These are phyloP conservation scores for Aphanomyces invadans DNA, from an alignment of 352 stramenopile species.

Conservation along the genomic window DNA sequence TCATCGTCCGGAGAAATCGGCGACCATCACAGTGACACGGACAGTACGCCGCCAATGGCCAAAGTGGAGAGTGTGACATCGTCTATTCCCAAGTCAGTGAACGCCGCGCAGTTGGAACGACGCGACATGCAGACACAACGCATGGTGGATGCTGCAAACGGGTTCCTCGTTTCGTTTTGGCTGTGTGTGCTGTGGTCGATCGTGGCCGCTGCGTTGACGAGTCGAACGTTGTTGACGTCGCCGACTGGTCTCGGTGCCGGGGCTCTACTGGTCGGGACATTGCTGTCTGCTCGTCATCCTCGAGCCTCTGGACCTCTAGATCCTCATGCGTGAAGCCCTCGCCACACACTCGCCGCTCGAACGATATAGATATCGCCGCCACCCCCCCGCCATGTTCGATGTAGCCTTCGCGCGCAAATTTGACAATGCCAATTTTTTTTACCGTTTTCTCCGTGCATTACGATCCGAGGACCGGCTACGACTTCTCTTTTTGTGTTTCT, in stretches of 20 bases:
- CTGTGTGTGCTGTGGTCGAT: conserved; percentile 22
- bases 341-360: too few relatives aligned
- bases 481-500: conserved; percentile 19
- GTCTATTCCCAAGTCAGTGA: too few relatives aligned
- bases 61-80: not conserved
- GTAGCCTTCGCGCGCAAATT: not conserved
- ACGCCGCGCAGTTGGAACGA: not conserved
- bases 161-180: conserved; percentile 17
- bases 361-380: not conserved
- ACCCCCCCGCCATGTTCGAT: not conserved
- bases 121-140: not conserved
- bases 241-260: conserved; percentile 3
- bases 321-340: too few relatives aligned
- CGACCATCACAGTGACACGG: not conserved
- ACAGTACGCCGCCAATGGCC: not conserved
- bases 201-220: not conserved
- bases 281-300: not conserved
- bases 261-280: not conserved
- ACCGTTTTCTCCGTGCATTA: conserved; percentile 1
- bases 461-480: not conserved
- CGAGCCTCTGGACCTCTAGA: too few relatives aligned
- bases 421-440: not conserved
- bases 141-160: conserved; percentile 4
- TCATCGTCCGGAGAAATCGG: not conserved
- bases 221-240: not conserved